A percentile compares a stretch with the other conserved stretches of the same genome.
These are phyloP conservation scores for Exidia glandulosa DNA, from an alignment of 768 basidiomycete genomes.

Conservation along the genomic window DNA sequence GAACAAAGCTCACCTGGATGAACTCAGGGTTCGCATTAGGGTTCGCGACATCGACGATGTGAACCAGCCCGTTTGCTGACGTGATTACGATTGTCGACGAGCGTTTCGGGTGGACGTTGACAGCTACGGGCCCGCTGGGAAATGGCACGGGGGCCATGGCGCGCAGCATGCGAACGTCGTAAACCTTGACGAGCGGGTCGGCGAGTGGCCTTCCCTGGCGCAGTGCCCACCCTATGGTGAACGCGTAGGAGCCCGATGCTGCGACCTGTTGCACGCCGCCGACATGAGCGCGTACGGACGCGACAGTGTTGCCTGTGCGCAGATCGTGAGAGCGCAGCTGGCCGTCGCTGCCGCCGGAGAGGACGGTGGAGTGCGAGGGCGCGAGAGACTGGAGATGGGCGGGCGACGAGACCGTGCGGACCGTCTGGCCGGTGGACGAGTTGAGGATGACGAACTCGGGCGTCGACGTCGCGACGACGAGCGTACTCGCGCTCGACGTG, in stretches of 20 bases:
- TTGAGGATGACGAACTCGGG: slow-evolving; percentile 64
- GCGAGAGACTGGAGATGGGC: slow-evolving; percentile 55
- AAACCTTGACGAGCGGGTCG: slow-evolving; percentile 88
- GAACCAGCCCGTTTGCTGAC: slow-evolving; percentile 73
- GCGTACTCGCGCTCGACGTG: slow-evolving; percentile 31
- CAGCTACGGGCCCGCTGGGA: slow-evolving; percentile 76
- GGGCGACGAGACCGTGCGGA: slow-evolving; percentile 46
- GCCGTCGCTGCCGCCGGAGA: slow-evolving; percentile 67
- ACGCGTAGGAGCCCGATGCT: slow-evolving; percentile 64
- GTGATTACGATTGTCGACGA: slow-evolving; percentile 62
- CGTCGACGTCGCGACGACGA: slow-evolving; percentile 48
- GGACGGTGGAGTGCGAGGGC: slow-evolving; percentile 48
- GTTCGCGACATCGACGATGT: slow-evolving; percentile 72
- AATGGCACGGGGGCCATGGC: slow-evolving; percentile 81
- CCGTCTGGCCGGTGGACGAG: slow-evolving; percentile 53
- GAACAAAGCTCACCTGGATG: slow-evolving; percentile 50
- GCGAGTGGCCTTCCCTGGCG: slow-evolving; percentile 81
- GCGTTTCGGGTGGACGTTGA: slow-evolving; percentile 68
- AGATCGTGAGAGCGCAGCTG: slow-evolving; percentile 60
- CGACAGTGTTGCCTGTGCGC: slow-evolving; percentile 45
- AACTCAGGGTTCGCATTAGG: slow-evolving; percentile 54
- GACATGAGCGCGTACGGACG: slow-evolving; percentile 63
- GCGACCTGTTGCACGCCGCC: slow-evolving; percentile 78
- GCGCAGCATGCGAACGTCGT: slow-evolving; percentile 75
- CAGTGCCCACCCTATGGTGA: slow-evolving; percentile 79